Evolutionary conservation across 352 stramenopile genomes (phyloP).

Genomic region (Phytophthora lateralis): DNA sequence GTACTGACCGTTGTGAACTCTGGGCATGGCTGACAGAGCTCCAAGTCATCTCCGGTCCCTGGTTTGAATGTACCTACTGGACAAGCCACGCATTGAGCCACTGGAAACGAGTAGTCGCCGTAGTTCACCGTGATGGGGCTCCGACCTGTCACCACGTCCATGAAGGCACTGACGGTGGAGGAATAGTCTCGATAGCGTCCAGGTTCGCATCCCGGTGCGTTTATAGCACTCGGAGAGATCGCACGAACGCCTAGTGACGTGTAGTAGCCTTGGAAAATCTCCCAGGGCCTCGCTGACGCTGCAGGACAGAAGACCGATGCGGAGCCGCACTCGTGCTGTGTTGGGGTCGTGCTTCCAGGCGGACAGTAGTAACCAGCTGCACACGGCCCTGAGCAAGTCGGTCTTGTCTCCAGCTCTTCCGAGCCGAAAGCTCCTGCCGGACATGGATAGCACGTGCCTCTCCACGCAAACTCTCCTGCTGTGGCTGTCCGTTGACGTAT

Average conservation of each 20-base stretch:
- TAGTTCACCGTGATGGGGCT: conserved; percentile 65
- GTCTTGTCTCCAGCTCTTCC: conserved; percentile 39
- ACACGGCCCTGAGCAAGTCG: conserved; percentile 66
- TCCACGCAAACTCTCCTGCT: conserved; percentile 63
- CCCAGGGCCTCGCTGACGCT: conserved; percentile 31
- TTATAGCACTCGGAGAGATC: conserved; percentile 12
- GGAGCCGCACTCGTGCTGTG: conserved; percentile 54
- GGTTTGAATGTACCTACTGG: conserved; percentile 78
- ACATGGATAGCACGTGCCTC: conserved; percentile 65
- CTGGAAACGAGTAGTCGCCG: conserved; percentile 55
- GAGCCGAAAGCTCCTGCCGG: conserved; percentile 66
- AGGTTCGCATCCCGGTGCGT: conserved; percentile 29
- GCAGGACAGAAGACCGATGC: conserved; percentile 54
- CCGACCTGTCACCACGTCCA: conserved; percentile 48
- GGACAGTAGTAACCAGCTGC: conserved; percentile 73
- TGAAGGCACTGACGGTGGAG: conserved; percentile 33
- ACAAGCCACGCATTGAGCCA: conserved; percentile 64
- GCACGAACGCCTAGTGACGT: conserved; percentile 43
- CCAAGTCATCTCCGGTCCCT: conserved; percentile 42
- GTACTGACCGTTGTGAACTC: conserved; percentile 46
- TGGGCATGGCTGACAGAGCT: conserved; percentile 61
- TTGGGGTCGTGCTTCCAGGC: conserved; percentile 46
- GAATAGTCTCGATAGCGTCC: conserved; percentile 32
- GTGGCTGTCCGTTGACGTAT: conserved; percentile 37
- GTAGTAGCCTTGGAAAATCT: conserved; percentile 49